Conservation (phyloP, 2,329 filamentous ascomycete genomes). For the Phialophora verrucosa region DNA sequence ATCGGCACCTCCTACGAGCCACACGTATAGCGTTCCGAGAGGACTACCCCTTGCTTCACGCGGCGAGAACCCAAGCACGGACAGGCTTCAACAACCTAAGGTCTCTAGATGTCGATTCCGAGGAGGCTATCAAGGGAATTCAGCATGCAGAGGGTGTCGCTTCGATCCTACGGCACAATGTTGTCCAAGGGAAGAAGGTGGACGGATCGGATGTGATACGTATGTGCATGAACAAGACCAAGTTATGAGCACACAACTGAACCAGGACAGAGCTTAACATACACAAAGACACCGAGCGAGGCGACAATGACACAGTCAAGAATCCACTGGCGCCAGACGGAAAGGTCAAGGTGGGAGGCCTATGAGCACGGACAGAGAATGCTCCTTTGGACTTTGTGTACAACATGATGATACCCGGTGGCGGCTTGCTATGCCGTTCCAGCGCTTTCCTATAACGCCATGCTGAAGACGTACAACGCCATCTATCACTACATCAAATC, state of each 20-base stretch:
- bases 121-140: conserved; percentile 68
- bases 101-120: conserved; percentile 61
- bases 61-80: conserved; percentile 75
- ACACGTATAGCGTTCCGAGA: conserved; percentile 82
- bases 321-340: conserved; percentile 36
- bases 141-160: conserved; percentile 83
- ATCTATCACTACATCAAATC: conserved; percentile 41
- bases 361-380: conserved; percentile 37
- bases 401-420: conserved; percentile 29
- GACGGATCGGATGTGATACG: conserved; percentile 45
- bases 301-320: conserved; percentile 91
- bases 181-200: conserved; percentile 77
- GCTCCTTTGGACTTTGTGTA: conserved; percentile 4
- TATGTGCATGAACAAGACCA: conserved; percentile 18
- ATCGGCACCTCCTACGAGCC: conserved; percentile 80
- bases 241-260: neutral
- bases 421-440: conserved; percentile 3
- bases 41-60: conserved; percentile 70
- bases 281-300: conserved; percentile 87
- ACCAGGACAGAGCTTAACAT: conserved; percentile 73
- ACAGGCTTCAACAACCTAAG: conserved; percentile 73
- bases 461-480: conserved; percentile 44
- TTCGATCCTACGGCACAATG: conserved; percentile 76
- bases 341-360: conserved; percentile 44
- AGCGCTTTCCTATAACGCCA: conserved; percentile 32